Base-by-base conservation (phyloP, 1,284 basidiomycete genomes). In the Meripilus lineatus region DNA sequence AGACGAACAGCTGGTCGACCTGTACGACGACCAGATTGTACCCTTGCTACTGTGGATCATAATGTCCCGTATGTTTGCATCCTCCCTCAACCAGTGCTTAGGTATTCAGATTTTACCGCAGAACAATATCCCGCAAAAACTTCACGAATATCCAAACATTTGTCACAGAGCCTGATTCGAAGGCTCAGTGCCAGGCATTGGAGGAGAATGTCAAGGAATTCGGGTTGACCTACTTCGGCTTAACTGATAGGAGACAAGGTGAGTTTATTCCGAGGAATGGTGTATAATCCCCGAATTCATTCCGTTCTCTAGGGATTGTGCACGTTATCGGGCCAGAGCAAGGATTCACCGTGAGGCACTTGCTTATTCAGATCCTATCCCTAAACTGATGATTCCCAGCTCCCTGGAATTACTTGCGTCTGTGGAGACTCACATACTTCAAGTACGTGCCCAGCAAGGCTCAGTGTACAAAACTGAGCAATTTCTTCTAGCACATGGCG, bases 241-340 rank as follows among this genome's bases (percentile, higher is more conserved):
- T 95, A 82, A 84, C 81, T 41, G 92, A 95, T 64, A 78, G 87
- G 50, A 79, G 92, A 56, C 92, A 95, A 71, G 92, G 89, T 85
- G 55, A 44, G 45, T n/a, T n/a, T n/a, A n/a, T n/a, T n/a, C n/a
- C n/a, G 34, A n/a, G n/a, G n/a, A n/a, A n/a, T n/a, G n/a, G n/a
- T n/a, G n/a, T n/a, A n/a, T n/a, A n/a, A n/a, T n/a, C n/a, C n/a
- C n/a, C n/a, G n/a, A n/a, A n/a, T n/a, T n/a, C n/a, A n/a, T n/a
- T n/a, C n/a, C n/a, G 17, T 33, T 45, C 32, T 42, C 14, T 51
- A 92, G 87, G 93, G 48, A 97, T 96, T 55, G 93, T 97, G 6
- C 93, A 97, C 64, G 77, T 97, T 51, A 96, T 97, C 57, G 94
- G 93, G 40, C 93, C 94, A 39, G 93, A 97, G 63, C 91, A 97